phyloP scores from a whole-genome alignment of 768 basidiomycete genomes.

The Infundibulicybe gibba region DNA sequence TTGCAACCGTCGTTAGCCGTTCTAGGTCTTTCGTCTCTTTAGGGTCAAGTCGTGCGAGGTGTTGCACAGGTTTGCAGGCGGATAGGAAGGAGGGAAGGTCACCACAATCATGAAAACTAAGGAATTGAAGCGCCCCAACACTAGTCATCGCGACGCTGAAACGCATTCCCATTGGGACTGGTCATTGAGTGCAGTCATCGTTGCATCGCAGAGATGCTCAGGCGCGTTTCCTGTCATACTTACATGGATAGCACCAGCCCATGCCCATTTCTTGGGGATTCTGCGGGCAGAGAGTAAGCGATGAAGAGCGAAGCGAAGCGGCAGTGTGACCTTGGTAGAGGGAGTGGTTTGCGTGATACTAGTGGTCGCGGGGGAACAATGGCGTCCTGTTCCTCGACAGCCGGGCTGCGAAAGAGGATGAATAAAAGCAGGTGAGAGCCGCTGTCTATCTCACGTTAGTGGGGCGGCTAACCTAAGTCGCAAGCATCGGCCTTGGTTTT shows the following conservation, averaged over 20 bases:
- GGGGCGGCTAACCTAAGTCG: conserved; percentile 29
- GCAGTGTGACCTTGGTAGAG: conserved; percentile 15
- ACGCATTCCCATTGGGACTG: conserved; percentile 34
- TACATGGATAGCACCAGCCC: conserved; percentile 55
- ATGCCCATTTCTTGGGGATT: conserved; percentile 60
- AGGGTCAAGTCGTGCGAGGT: conserved; percentile 48
- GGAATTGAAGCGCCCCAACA: conserved; percentile 37
- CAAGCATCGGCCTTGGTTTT: neutral
- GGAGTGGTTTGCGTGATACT: conserved; percentile 8
- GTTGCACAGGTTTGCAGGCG: conserved; percentile 46
- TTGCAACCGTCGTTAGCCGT: conserved; percentile 34
- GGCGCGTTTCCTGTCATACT: conserved; percentile 28
- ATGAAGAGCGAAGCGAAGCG: neutral
- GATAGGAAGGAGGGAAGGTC: conserved; percentile 45
- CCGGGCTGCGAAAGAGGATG: neutral
- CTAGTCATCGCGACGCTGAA: conserved; percentile 45
- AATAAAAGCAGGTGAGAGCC: too few species aligned
- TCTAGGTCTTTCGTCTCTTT: conserved; percentile 33
- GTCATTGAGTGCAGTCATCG: conserved; percentile 41
- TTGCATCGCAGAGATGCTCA: conserved; percentile 46
- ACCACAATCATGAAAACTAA: conserved; percentile 42
- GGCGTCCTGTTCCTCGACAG: neutral
- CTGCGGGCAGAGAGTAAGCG: conserved; percentile 24
- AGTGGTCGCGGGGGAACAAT: conserved; percentile 1
- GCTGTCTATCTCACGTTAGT: conserved; percentile 18